phyloP scores from a whole-genome alignment of 192 early-diverging fungal genomes.

The Coemansia sp. region DNA sequence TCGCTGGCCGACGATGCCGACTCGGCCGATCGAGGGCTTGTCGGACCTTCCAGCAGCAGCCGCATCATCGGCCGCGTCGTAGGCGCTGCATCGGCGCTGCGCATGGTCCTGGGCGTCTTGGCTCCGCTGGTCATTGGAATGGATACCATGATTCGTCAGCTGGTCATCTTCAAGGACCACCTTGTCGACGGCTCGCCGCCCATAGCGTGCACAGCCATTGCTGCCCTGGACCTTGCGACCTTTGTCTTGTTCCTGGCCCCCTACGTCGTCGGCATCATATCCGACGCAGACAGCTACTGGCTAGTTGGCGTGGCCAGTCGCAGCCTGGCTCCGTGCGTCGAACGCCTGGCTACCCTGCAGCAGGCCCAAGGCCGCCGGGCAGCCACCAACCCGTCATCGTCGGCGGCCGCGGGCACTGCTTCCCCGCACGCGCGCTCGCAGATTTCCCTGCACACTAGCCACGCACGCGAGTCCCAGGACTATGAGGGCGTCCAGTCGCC shows the following conservation, averaged over 20 bases:
- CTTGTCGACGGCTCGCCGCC: constrained; percentile 42
- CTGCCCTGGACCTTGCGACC: constrained; percentile 28
- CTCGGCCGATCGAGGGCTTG: neutral
- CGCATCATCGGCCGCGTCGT: neutral
- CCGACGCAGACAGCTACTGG: constrained; percentile 30
- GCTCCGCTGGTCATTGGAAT: constrained; percentile 32
- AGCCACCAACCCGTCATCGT: neutral
- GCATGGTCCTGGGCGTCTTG: constrained; percentile 23
- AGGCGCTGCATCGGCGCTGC: constrained; percentile 13
- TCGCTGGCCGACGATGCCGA: constrained; percentile 2
- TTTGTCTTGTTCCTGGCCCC: constrained; percentile 43
- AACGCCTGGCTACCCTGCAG: neutral
- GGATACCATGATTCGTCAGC: constrained; percentile 44
- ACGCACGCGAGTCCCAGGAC: constrained; percentile 2
- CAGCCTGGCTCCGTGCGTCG: constrained; percentile 11
- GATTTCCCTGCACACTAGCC: constrained; percentile 46
- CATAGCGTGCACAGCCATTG: constrained; percentile 32
- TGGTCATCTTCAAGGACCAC: constrained; percentile 42
- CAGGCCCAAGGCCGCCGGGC: neutral
- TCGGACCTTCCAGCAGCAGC: neutral
- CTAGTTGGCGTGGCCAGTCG: constrained; percentile 11
- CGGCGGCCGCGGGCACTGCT: neutral
- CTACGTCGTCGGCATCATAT: constrained; percentile 24
- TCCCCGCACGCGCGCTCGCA: constrained; percentile 26
- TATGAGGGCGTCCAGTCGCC: neutral